Percentiles rank a stretch among this genome's conserved stretches.
These are phyloP conservation scores for Austropuccinia psidii DNA, from an alignment of 1,284 basidiomycete species.

Conservation along the genomic window DNA sequence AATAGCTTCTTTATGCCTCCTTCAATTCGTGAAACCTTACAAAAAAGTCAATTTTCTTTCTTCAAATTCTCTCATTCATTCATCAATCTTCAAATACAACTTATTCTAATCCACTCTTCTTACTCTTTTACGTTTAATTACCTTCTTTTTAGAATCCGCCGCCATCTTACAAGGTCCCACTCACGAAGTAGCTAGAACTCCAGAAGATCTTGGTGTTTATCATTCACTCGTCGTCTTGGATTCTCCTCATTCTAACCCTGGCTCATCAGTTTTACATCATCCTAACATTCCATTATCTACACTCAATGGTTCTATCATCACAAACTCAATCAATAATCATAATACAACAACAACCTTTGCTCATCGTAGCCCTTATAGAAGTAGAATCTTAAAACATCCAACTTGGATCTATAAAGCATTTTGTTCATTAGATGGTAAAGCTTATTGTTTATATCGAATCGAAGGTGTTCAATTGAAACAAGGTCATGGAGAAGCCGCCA, in stretches of 20 bases:
- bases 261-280: slow-evolving; percentile 60
- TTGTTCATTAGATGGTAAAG: slow-evolving; percentile 44
- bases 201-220: slow-evolving; percentile 83
- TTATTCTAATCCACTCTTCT: slow-evolving; percentile 6
- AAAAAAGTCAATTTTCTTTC: slow-evolving; percentile 57
- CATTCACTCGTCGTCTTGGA: slow-evolving; percentile 78
- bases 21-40: slow-evolving; percentile 67
- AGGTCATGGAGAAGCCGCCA: slow-evolving; percentile 59
- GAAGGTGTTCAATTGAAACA: slow-evolving; percentile 73
- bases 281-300: slow-evolving; percentile 73
- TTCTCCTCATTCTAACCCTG: slow-evolving; percentile 48
- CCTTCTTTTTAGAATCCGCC: slow-evolving; percentile 21
- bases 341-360: neutral
- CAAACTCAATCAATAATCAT: slow-evolving; percentile 75
- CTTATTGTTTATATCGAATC: slow-evolving; percentile 42
- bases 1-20: slow-evolving; percentile 61
- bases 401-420: slow-evolving; percentile 25
- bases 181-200: slow-evolving; percentile 57
- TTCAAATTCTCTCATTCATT: neutral
- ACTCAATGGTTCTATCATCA: slow-evolving; percentile 68
- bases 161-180: slow-evolving; percentile 40
- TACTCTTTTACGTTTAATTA: slow-evolving; percentile 8
- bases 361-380: neutral
- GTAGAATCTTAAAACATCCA: slow-evolving; percentile 33
- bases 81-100: neutral